Evolutionary conservation across 2,329 filamentous ascomycete species (phyloP).

Genomic region (Endocalyx cinctus): DNA sequence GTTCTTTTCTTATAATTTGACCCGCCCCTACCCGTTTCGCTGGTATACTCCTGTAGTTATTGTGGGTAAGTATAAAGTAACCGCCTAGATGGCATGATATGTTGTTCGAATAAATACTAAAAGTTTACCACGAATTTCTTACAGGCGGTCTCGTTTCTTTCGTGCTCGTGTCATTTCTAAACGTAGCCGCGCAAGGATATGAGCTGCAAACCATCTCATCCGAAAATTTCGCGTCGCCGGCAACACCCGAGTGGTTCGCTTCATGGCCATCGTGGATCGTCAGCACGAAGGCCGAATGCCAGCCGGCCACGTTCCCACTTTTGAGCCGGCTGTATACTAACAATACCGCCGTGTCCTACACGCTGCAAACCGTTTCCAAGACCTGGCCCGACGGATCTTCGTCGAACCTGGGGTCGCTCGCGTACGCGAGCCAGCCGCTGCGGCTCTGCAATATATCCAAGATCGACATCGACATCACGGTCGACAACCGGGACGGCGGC

Average conservation of each 20-base stretch:
- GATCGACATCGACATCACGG: conserved; percentile 5
- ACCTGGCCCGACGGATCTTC: neutral
- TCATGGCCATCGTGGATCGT: neutral
- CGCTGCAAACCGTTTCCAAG: conserved; percentile 6
- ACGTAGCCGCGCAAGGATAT: conserved; percentile 3
- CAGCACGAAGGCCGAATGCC: conserved; percentile 3
- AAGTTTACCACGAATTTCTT: too few relatives aligned
- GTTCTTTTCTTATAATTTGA: conserved; percentile 11
- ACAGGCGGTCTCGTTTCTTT: too few relatives aligned
- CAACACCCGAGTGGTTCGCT: neutral
- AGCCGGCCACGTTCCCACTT: conserved; percentile 4
- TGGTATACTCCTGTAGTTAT: conserved; percentile 15
- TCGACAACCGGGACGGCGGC: conserved; percentile 1
- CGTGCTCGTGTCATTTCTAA: conserved; percentile 11
- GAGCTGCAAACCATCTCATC: conserved; percentile 1
- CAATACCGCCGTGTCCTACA: conserved; percentile 10
- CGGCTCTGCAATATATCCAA: conserved; percentile 8
- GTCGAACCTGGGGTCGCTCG: conserved; percentile 4
- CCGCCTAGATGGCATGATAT: too few relatives aligned
- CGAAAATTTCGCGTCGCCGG: neutral
- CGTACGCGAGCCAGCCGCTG: conserved; percentile 6
- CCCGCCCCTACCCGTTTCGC: conserved; percentile 10
- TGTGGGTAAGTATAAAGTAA: conserved; percentile 10
- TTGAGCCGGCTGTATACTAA: conserved; percentile 8
- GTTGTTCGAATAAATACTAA: too few relatives aligned